Base-by-base conservation (phyloP, 1,284 basidiomycete genomes). In the Vanrija sp. region DNA sequence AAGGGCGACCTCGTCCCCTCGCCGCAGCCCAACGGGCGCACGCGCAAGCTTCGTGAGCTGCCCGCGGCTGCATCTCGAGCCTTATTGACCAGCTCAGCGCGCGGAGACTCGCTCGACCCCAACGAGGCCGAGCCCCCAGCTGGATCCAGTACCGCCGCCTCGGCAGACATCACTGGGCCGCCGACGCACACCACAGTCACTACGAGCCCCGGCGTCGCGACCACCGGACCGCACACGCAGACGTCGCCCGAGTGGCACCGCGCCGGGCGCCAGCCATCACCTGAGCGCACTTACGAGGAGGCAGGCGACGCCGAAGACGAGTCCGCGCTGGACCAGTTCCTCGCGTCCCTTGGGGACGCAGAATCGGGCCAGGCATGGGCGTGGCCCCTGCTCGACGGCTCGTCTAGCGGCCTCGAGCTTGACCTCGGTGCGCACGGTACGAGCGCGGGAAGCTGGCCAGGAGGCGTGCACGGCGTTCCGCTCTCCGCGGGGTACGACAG, bases 1-100 rank as follows among this genome's bases (percentile, higher is more conserved):
- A 53, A 55, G 24, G 62, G 62, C 15, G 62, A 61, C 24, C 55
- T 61, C 9, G 57, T 61, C 4, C 59, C 62, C 12, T 53, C 51
- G 1, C 62, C 62, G 6, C 62, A 64, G 37, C 62, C 62, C 2
- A 64, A 64, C 23, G 62, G 62, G 10, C 48, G 60, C 5, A 58
- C 56, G 5, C 60, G 60, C 45, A 56, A 55, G 45, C 54, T 58
- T 15, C 39, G 61, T 63, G 25, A 22, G 55, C 59, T 20, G 24
- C 22, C 36, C 43, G 15, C 22, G 31, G 31, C 12, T 14, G 31
- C 15, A 14, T 25, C 4, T 4, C 7, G n/a, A 39, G 19, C 38
- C n/a, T 39, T 39, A 31, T 31, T 31, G 31, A 31, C 38, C 3
- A 37, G 16, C 38, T 2, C 12, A 31, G 31, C 31, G 9, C 31